Base-by-base conservation (phyloP, 192 early-diverging fungal species). In the Coemansia sp. region DNA sequence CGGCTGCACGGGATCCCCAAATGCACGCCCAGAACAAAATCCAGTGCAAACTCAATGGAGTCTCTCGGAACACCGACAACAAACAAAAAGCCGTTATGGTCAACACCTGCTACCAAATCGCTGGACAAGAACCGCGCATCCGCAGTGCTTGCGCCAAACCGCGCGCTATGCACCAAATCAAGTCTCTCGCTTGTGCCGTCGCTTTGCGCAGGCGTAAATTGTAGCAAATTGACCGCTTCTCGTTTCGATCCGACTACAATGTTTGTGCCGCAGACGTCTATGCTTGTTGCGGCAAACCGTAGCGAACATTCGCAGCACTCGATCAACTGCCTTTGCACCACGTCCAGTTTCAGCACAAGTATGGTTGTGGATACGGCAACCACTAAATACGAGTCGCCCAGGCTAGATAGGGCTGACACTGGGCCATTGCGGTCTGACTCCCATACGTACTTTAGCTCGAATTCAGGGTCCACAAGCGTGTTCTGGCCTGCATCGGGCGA, bases 361-460 rank as follows among this genome's bases (percentile, higher is more conserved):
- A 71, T 74, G 2, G 41, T 19, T 2, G 58, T 49, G 10, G 65
- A 62, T 2, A 50, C 65, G 3, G 64, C 77, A n/a, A 74, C 59
- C 12, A 79, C 60, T 24, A 79, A 60, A 32, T 74, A 79, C 43
- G 68, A 63, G 48, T 71, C 77, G 25, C 72, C 68, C 37, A 79
- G 37, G 35, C 65, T 66, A 1, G 72, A 68, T 32, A 79, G 45
- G 3, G 77, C 77, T 21, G 48, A 27, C 11, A 79, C 72, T 24
- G 71, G 58, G 2, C 57, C 62, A 6, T 17, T 22, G 10, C 77
- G 66, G 50, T 57, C 67, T 2, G 77, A 79, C 47, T 73, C 77
- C 77, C 77, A 79, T 23, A 73, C 68, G 45, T 67, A 74, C 9
- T 64, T 65, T n/a, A 79, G 72, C 61, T 73, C 76, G 17, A 66